Evolutionary conservation across 352 stramenopile genomes (phyloP).

Genomic region (Globisporangium camurandrum): DNA sequence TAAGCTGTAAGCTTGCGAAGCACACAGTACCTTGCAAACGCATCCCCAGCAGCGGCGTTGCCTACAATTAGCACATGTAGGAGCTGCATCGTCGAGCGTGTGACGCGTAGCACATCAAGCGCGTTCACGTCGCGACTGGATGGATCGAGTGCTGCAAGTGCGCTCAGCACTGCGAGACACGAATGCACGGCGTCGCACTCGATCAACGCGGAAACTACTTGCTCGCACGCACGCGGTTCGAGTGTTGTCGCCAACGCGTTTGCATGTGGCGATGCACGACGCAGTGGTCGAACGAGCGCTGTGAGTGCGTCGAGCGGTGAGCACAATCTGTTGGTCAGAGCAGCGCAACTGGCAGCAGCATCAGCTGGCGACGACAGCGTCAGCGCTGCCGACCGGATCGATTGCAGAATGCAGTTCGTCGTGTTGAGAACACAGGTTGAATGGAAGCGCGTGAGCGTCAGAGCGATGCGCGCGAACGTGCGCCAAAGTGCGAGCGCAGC

Average conservation of each 20-base stretch:
- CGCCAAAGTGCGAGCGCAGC: constrained; percentile 30
- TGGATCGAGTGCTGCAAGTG: constrained; percentile 6
- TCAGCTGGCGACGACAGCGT: constrained; percentile 25
- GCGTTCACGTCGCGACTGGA: neutral
- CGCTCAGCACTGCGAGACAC: constrained; percentile 33
- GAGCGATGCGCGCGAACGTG: constrained; percentile 23
- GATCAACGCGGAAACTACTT: constrained; percentile 23
- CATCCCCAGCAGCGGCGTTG: constrained; percentile 1
- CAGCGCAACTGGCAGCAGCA: constrained; percentile 15
- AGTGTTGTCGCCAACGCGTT: too few relatives aligned
- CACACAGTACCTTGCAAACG: constrained; percentile 14
- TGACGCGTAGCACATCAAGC: neutral
- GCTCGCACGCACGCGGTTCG: constrained; percentile 14
- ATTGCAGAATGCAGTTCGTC: too few relatives aligned
- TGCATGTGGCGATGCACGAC: neutral
- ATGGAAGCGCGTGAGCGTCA: constrained; percentile 24
- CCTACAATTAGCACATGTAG: constrained; percentile 2
- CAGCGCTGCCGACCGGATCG: constrained; percentile 36
- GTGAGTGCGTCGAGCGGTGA: constrained; percentile 21
- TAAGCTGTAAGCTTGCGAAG: too few relatives aligned
- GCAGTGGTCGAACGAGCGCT: constrained; percentile 12
- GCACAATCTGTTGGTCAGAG: constrained; percentile 12
- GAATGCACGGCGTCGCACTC: constrained; percentile 36
- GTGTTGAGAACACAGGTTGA: too few relatives aligned
- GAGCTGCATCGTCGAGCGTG: constrained; percentile 6